Base-by-base conservation (phyloP, 148 eudicot genomes). In the Beta vulgaris region DNA sequence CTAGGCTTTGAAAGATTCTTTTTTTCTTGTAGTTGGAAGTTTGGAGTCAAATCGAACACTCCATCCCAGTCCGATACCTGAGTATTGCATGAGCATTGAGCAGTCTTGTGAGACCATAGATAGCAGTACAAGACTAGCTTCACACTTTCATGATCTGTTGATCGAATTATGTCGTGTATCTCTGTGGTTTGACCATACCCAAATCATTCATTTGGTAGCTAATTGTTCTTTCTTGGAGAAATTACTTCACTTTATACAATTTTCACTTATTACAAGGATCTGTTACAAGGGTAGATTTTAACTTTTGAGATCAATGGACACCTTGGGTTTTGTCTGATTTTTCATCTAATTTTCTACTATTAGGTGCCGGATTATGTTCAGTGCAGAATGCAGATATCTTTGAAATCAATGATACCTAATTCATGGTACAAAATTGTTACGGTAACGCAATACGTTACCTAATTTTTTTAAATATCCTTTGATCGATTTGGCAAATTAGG, bases 1-100 rank as follows among this genome's bases (percentile, higher is more conserved):
- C 9, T 37, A 61, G 14, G 77, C 46, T 40, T 28, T 35, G 49
- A 46, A 29, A 37, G 60, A 48, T 37, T 42, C 29, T 43, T 64
- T 74, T 43, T 79, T 37, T 70, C 51, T 42, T 65, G 42, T 54
- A 39, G 46, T 73, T 66, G 53, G 53, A 16, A 34, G 3, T 37
- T 37, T 43, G 1, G 59, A 73, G 82, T 75, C 75, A 62, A 62
- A 75, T 80, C 82, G 51, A 28, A 60, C 68, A 74, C 53, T 68
- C 23, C 26, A 36, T 71, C 54, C 39, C 43, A 15, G 58, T 29
- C 18, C 43, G 35, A 29, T 11, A 46, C 19, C 60, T 58, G 25
- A 21, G 7, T 3, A 73, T n/a, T 79, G 71, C 74, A 68, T 54
- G 57, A 25, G 31, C 78, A 44, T 60, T 54, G 57, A 25, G 31